Conservation (phyloP, 2,329 filamentous ascomycete species). For the Hymenoscyphus linearis region DNA sequence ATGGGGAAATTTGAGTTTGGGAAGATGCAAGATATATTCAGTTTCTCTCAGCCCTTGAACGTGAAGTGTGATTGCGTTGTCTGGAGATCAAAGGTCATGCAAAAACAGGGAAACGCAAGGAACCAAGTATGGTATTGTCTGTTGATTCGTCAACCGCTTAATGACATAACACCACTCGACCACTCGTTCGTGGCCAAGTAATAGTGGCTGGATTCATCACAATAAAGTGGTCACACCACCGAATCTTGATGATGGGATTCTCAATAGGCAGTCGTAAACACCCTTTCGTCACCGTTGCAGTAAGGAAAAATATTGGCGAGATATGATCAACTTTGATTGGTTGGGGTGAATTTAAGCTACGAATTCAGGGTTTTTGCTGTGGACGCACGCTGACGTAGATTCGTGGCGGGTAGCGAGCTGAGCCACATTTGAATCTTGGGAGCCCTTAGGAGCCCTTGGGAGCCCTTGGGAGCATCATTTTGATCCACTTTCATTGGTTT, state of each 20-base stretch:
- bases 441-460: too few relatives aligned
- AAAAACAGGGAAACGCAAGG: neutral
- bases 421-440: neutral
- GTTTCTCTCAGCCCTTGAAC: neutral
- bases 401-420: neutral
- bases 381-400: neutral
- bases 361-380: neutral
- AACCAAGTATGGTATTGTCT: neutral
- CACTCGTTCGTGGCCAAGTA: neutral
- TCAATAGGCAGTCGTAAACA: neutral
- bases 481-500: neutral
- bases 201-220: neutral
- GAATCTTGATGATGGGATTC: neutral
- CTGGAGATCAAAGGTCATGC: neutral
- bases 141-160: neutral
- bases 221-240: neutral
- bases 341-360: neutral
- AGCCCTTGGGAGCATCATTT: neutral
- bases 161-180: neutral
- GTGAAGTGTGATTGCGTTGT: neutral
- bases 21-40: neutral
- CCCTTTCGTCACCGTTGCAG: neutral
- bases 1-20: neutral
- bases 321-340: neutral
- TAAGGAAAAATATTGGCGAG: neutral